Evolutionary conservation across 441 rosid species (phyloP).

Genomic region (Populus hybrid): DNA sequence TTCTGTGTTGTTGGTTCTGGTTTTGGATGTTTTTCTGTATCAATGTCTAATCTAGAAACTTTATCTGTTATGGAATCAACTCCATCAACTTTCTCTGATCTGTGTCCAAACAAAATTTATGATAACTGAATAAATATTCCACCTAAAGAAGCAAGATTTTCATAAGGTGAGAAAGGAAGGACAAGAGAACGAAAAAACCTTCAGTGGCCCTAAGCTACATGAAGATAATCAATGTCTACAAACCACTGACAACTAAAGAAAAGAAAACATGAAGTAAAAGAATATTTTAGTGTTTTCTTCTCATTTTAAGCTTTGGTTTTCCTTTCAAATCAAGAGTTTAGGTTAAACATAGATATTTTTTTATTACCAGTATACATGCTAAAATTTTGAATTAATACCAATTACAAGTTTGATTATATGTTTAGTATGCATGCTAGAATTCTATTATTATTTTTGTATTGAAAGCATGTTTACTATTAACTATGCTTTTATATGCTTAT

Average conservation of each 20-base stretch:
- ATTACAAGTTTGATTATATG: no score
- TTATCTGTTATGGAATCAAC: constrained; percentile 40
- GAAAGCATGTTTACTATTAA: no score
- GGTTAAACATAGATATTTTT: no score
- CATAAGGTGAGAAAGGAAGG: neutral
- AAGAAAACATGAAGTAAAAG: neutral
- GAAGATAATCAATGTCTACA: neutral
- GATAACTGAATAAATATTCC: neutral
- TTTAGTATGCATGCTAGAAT: no score
- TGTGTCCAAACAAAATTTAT: constrained; percentile 28
- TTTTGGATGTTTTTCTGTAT: constrained; percentile 33
- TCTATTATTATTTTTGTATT: no score
- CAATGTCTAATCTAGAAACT: constrained; percentile 50
- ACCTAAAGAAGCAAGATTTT: neutral
- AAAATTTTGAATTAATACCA: no score
- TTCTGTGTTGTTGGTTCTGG: constrained; percentile 30
- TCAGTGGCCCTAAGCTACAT: neutral
- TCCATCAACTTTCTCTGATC: constrained; percentile 39
- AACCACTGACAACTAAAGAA: neutral
- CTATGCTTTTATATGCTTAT: no score
- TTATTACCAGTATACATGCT: no score
- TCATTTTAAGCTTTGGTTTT: no score
- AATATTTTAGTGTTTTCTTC: neutral
- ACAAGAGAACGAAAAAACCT: neutral
- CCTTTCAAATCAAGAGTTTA: no score